These are phyloP conservation scores for Mortierella polycephala DNA, from an alignment of 371 early-diverging fungal species.

Conservation along the genomic window DNA sequence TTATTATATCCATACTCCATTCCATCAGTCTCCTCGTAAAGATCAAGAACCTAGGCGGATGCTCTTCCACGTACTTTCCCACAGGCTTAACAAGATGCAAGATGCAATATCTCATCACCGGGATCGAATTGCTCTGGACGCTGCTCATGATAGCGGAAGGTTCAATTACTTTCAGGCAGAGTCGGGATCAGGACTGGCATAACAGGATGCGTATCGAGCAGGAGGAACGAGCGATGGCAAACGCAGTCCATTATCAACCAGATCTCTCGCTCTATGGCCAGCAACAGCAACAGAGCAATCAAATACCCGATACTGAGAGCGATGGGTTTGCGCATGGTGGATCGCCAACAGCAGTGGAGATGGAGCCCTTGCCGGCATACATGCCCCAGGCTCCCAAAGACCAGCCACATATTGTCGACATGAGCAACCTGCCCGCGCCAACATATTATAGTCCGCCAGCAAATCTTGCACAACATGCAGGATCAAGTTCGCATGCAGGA, in stretches of 20 bases:
- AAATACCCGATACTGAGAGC: background rate
- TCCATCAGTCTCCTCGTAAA: conserved; percentile 9
- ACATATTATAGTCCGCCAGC: conserved; percentile 3
- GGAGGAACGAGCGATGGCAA: conserved; percentile 3
- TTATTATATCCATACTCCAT: conserved; percentile 8
- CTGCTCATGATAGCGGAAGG: conserved; percentile 10
- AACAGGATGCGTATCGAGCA: conserved; percentile 3
- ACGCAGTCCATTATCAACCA: conserved; percentile 21
- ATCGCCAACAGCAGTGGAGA: conserved; percentile 15
- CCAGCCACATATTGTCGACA: conserved; percentile 25
- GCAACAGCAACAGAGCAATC: background rate
- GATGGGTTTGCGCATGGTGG: background rate
- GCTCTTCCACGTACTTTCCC: background rate
- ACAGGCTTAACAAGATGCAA: background rate
- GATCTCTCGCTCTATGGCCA: conserved; percentile 23
- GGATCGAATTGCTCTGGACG: conserved; percentile 8
- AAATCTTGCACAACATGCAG: background rate
- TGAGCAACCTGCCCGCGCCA: conserved; percentile 7
- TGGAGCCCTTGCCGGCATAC: conserved; percentile 30
- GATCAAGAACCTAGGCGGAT: conserved; percentile 9
- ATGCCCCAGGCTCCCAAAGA: conserved; percentile 13
- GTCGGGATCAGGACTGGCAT: conserved; percentile 6
- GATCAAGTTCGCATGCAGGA: no score
- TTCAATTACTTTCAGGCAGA: background rate
- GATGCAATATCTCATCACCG: conserved; percentile 19